Evolutionary conservation across 805 yeast species (phyloP), one percentile per base, ranked within the genome.

Genomic region (Yamadazyma endophytica): DNA sequence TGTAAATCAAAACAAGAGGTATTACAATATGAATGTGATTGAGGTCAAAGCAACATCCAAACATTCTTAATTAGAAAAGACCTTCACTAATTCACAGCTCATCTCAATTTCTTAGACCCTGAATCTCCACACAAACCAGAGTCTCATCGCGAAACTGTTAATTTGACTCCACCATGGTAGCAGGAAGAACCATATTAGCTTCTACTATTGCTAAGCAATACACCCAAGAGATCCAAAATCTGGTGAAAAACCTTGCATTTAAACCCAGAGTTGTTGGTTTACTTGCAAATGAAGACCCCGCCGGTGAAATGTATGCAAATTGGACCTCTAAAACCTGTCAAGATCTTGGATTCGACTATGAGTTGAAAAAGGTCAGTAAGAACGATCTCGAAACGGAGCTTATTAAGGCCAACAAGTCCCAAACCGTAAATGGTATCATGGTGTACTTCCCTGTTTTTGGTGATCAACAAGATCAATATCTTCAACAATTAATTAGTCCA

Each of bases 391-490:
- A 92, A 56, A 88, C 80, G 44, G 79, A 77, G 19, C 77, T 92
- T 38, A 73, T 88, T 28, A 77, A 73, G 24, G 96, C 97, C 37
- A 92, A 92, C 55, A 65, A 68, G 17, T 90, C 89, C 50, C 75
- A 72, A 33, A 45, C 54, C 1, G 85, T 90, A 23, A 80, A 88
- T 52, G 98, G 97, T 15, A 92, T 92, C 44, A 88, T 92, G 84
- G 90, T 92, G 11, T 92, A 92, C 57, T 92, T 90, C 73, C 98
- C 98, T 0, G 97, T 92, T 2, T 92, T 86, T 59, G 96, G 96
- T 3, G 85, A 86, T 52, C 76, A 85, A 37, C 97, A 92, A 61
- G 98, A 92, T 58, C 95, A 85, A 59, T 92, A 92, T 56, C 61
- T 92, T 36, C 97, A 92, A 62, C 97, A 92, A 61, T 83, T 88